A percentile compares a stretch with the other conserved stretches of the same genome.
These are phyloP conservation scores for Mycena capillaripes DNA, from an alignment of 768 basidiomycete species.

Conservation along the genomic window DNA sequence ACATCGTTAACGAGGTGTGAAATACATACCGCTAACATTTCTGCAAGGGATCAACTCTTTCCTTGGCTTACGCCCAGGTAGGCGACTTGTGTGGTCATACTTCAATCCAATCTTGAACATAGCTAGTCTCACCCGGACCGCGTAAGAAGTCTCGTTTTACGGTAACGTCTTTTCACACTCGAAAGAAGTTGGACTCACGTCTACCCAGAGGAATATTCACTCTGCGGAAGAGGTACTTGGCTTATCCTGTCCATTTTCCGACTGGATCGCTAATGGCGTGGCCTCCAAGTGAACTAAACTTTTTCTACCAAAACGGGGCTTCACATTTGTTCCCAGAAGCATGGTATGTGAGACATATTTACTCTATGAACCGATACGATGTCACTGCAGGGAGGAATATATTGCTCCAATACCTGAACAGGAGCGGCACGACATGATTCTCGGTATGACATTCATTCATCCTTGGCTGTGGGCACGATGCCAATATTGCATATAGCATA, in stretches of 20 bases:
- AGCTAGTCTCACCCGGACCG: conserved; percentile 78
- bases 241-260: neutral
- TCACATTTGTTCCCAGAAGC: conserved; percentile 90
- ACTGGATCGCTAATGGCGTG: neutral
- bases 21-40: neutral
- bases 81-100: neutral
- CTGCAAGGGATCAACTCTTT: conserved; percentile 84
- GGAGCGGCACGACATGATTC: conserved; percentile 84
- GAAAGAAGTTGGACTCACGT: neutral
- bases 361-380: neutral
- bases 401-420: conserved; percentile 83
- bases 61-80: conserved; percentile 89
- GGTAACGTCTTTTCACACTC: conserved; percentile 53
- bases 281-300: conserved; percentile 76
- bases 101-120: neutral
- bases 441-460: too few species aligned
- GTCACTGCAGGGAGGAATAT: conserved; percentile 80
- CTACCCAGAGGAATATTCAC: conserved; percentile 86
- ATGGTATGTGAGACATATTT: conserved; percentile 68
- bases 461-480: too few species aligned
- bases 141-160: conserved; percentile 83
- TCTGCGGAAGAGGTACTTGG: conserved; percentile 76
- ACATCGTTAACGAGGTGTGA: conserved; percentile 31
- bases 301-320: conserved; percentile 93
- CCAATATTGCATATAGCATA: conserved; percentile 66